A percentile compares a stretch with the other conserved stretches of the same genome.
Conservation (phyloP, 2,329 filamentous ascomycete species). For the Cercospora nicotianae region DNA sequence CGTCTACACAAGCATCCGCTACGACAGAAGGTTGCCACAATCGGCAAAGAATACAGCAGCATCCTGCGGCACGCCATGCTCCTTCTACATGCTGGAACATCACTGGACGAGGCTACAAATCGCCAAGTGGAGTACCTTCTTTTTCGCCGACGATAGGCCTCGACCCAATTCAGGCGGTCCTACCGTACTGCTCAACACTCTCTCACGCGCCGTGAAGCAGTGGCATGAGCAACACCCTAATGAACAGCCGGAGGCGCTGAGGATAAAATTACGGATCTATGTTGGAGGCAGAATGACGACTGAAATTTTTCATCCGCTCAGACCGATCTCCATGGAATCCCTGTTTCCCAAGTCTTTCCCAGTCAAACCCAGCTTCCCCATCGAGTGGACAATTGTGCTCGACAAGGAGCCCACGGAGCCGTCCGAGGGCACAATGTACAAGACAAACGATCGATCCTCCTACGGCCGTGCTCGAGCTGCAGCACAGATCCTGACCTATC, state of each 20-base stretch:
- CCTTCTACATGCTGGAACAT: conserved; percentile 41
- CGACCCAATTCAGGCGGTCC: conserved; percentile 51
- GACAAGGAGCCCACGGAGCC: conserved; percentile 54
- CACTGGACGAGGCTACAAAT: conserved; percentile 47
- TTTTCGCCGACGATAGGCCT: conserved; percentile 70
- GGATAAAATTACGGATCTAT: conserved; percentile 57
- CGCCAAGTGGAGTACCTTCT: conserved; percentile 55
- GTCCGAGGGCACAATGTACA: conserved; percentile 74
- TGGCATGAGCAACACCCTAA: conserved; percentile 38
- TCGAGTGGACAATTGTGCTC: conserved; percentile 47
- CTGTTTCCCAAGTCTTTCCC: conserved; percentile 61
- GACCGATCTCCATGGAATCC: conserved; percentile 50
- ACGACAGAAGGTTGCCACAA: conserved; percentile 60
- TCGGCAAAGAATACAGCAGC: conserved; percentile 32
- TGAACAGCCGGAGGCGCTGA: conserved; percentile 35
- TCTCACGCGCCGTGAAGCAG: conserved; percentile 36
- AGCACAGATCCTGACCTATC: conserved; percentile 52
- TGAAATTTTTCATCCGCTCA: conserved; percentile 41
- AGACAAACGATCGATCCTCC: conserved; percentile 72
- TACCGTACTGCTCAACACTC: conserved; percentile 35
- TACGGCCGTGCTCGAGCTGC: conserved; percentile 71
- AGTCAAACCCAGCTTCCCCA: conserved; percentile 35
- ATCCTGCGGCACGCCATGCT: conserved; percentile 40
- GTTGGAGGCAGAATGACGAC: conserved; percentile 48
- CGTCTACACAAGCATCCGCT: conserved; percentile 50